A percentile compares a stretch with the other conserved stretches of the same genome.
Conservation (phyloP, 1,284 basidiomycete genomes). For the Ustilago curta region DNA sequence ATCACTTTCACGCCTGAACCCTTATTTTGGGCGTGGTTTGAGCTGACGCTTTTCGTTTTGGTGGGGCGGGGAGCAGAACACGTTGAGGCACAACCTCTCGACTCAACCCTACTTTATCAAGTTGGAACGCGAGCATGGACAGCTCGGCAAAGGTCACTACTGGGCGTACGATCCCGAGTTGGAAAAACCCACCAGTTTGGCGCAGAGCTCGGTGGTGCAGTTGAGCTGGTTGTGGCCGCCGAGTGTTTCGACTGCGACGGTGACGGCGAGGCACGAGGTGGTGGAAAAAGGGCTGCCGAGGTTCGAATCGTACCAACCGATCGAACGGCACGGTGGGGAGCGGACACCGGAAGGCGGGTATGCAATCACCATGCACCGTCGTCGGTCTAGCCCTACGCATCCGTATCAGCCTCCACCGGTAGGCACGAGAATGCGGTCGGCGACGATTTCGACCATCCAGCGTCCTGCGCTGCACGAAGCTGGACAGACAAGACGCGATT, state of each 20-base stretch:
- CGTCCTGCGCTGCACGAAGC: neutral
- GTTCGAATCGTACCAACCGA: neutral
- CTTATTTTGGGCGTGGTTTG: too few species aligned
- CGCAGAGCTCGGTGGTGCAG: conserved; percentile 39
- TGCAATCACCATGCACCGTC: neutral
- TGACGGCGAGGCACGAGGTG: neutral
- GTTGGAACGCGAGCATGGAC: conserved; percentile 36
- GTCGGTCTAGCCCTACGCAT: conserved; percentile 11
- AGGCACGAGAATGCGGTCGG: conserved; percentile 14
- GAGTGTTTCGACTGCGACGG: conserved; percentile 9
- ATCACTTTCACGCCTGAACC: too few species aligned
- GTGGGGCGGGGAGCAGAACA: too few species aligned
- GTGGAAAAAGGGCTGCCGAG: conserved; percentile 7
- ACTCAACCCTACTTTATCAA: conserved; percentile 52
- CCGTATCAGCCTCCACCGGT: neutral
- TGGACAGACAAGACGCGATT: neutral
- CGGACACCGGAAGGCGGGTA: too few species aligned
- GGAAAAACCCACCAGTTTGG: conserved; percentile 41
- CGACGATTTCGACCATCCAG: conserved; percentile 21
- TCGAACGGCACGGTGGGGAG: too few species aligned
- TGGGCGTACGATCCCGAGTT: conserved; percentile 45
- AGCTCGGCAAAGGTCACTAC: conserved; percentile 46
- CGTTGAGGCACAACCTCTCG: conserved; percentile 50
- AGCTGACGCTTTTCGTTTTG: neutral
- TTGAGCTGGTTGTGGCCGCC: conserved; percentile 34